phyloP scores from a whole-genome alignment of 306 rosid species.

The Cicer judaicum region DNA sequence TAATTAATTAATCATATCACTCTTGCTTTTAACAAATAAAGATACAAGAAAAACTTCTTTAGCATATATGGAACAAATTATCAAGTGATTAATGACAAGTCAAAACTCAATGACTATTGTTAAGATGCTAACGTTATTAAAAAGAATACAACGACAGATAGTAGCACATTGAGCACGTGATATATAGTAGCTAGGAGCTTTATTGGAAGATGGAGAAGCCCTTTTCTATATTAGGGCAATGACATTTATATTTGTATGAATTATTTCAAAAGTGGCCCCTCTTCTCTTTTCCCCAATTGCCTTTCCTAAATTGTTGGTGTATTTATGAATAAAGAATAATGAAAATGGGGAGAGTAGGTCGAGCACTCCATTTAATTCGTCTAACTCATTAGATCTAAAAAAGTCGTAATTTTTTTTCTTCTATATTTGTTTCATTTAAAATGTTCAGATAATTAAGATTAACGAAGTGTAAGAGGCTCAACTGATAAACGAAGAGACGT shows the following conservation, averaged over 20 bases:
- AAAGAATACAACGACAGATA: neutral
- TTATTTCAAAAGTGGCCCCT: neutral
- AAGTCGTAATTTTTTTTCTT: too few species aligned
- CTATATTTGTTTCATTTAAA: too few species aligned
- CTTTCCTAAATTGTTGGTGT: conserved; percentile 11
- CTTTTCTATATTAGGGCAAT: neutral
- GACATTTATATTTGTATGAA: neutral
- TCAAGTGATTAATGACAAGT: neutral
- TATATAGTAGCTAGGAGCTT: neutral
- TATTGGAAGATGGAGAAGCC: conserved; percentile 10
- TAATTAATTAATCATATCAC: neutral
- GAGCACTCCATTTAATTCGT: too few species aligned
- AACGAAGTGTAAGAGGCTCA: too few species aligned
- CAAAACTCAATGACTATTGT: neutral
- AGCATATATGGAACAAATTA: conserved; percentile 5
- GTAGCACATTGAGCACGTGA: conserved; percentile 44
- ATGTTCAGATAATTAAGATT: too few species aligned
- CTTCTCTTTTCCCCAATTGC: conserved; percentile 18
- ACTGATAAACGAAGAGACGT: too few species aligned
- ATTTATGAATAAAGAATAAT: too few species aligned
- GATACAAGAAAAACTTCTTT: conserved; percentile 11
- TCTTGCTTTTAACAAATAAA: conserved; percentile 24
- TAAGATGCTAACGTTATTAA: neutral
- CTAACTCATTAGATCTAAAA: too few species aligned
- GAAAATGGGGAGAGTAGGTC: too few species aligned